These are phyloP conservation scores for Pleodorina starrii DNA, from an alignment of 139 green algal genomes.

Conservation along the genomic window DNA sequence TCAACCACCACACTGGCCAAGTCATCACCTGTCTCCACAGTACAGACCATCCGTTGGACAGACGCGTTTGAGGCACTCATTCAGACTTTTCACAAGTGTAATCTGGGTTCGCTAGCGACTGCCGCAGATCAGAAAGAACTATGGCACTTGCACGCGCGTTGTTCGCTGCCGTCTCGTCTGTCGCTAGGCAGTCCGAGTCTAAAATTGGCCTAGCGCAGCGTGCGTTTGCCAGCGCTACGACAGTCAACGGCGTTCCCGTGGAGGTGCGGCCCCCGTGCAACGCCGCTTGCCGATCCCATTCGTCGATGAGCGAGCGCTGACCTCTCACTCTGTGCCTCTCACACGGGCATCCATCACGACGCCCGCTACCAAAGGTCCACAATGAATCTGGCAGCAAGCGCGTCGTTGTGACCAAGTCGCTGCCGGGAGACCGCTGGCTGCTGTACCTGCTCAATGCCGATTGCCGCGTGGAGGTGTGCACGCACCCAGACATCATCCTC, in stretches of 20 bases:
- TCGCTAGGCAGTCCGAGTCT: neutral
- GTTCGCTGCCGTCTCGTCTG: neutral
- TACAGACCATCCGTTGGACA: no score
- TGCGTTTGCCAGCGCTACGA: conserved; percentile 31
- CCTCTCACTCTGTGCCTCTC: no score
- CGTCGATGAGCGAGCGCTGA: no score
- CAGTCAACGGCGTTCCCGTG: conserved; percentile 57
- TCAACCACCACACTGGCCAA: neutral
- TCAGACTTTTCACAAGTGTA: no score
- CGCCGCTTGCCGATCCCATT: neutral
- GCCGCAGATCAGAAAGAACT: neutral
- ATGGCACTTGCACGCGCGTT: neutral
- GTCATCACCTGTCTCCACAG: no score
- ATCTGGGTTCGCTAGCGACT: no score
- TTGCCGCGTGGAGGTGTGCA: conserved; percentile 63
- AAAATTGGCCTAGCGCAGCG: neutral
- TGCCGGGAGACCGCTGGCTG: conserved; percentile 94
- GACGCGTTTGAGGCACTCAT: no score
- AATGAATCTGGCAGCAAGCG: conserved; percentile 87
- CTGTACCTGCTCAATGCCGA: conserved; percentile 79
- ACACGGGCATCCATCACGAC: neutral
- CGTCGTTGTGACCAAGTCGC: conserved; percentile 97
- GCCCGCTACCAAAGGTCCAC: conserved; percentile 77
- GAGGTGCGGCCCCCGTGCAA: conserved; percentile 50
- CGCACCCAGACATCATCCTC: conserved; percentile 89